Base-by-base conservation (phyloP, 1,284 basidiomycete species). In the Mixia osmundae region DNA sequence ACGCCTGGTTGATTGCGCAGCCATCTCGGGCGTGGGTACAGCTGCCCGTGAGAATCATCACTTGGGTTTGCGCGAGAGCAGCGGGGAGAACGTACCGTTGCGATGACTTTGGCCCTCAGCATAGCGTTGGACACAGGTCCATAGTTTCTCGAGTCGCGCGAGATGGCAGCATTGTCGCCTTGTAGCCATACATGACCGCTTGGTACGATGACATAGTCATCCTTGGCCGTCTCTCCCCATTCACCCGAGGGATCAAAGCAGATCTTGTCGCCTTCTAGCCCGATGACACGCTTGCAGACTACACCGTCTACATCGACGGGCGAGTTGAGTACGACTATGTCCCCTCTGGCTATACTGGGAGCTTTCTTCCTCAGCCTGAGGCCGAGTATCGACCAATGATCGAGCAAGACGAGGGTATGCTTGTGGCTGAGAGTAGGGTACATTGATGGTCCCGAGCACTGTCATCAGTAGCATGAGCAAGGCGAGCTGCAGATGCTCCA, bases 221-320 rank as follows among this genome's bases (percentile, higher is more conserved):
- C 39, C 42, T 30, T 46, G 43, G 12, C 33, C 12, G 25, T 10
- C 5, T 36, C 31, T 14, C 35, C 25, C 2, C 21, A 19, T 29
- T 29, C 29, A 14, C 34, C 18, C 5, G 22, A 15, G 64, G 87
- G 63, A 43, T 95, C 83, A 20, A 89, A 71, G 44, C 80, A 82
- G 18, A 95, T 56, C 15, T 75, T 60, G 54, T 97, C 89, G 2
- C 89, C 89, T 15, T 80, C 75, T 14, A 97, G 58, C 1, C 83
- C 89, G 15, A 94, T 63, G 11, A 97, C 63, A 27, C 89, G 71
- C 60, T 97, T 97, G 59, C 83, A 89, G 16, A 94, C 69, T 18
- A 71, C 61, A 30, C 68, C 65, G 1, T 58, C 57, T 0, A 76
- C 76, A 45, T 75, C 65, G 30, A 71, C 56, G 4, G 85, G 85